Base-by-base conservation (phyloP, 345 rosid species). In the Pistacia atlantica region DNA sequence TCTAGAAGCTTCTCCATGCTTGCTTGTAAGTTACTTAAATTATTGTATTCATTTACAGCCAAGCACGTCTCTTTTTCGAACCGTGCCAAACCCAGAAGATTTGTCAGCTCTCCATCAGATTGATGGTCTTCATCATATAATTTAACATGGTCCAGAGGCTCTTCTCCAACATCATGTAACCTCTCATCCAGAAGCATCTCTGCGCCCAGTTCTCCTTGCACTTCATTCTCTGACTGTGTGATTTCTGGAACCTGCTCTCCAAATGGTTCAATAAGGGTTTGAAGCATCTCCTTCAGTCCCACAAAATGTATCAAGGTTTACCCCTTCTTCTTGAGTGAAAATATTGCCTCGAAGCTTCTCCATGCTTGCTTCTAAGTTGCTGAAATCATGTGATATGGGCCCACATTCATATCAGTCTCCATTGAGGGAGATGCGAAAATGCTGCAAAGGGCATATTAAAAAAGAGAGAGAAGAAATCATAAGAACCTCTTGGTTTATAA, bases 1-100 rank as follows among this genome's bases (percentile, higher is more conserved):
- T 71, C 86, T 65, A 54, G 85, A 80, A 75, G 84, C 73, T 83
- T 84, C 87, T 86, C 89, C 20, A 73, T 14, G 73, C 82, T 76
- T 74, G 75, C 78, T 81, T 74, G 79, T n/a, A 59, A 46, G 69
- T 75, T 79, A 64, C 13, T 79, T 54, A 67, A 10, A 70, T 71
- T 54, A 65, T 56, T 18, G 31, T 76, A 79, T 45, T 75, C 83
- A 37, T 51, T 71, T 20, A 65, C 51, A 51, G 62, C 73, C 52
- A 25, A 45, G 45, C 65, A 77, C 49, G 52, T 72, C 64, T 79
- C 81, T 48, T 28, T 80, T 67, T 79, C 85, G 17, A 33, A 57
- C 49, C 4, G 63, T 25, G 63, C 70, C 33, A 57, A 51, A 71
- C 65, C n/a, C 62, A 68, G 73, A 77, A 22, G 78, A 65, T 70